Conservation (phyloP, 129 eudicot species). For the Daucus carota region DH1_v3.0 NC_030383.2:5196501-5197000, state of each 20-base stretch:
- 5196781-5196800: background rate
- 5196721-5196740: background rate
- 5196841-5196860: background rate
- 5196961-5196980: constrained; percentile 39
- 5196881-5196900: background rate
- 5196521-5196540: too few species aligned
- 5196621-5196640: too few species aligned
- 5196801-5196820: background rate
- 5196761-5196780: background rate
- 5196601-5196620: too few species aligned
- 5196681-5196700: background rate
- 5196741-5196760: background rate
- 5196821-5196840: background rate
- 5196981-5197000: constrained; percentile 39
- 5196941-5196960: constrained; percentile 44
- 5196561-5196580: too few species aligned
- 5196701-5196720: background rate
- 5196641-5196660: too few species aligned
- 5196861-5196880: background rate
- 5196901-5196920: background rate
- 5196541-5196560: too few species aligned
- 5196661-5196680: background rate
- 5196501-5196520: too few species aligned
- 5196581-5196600: too few species aligned
- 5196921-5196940: constrained; percentile 9